Evolutionary conservation across 148 eudicot genomes (phyloP), one percentile per base, ranked within the genome.

Genomic region (Rhododendron henanense): DNA sequence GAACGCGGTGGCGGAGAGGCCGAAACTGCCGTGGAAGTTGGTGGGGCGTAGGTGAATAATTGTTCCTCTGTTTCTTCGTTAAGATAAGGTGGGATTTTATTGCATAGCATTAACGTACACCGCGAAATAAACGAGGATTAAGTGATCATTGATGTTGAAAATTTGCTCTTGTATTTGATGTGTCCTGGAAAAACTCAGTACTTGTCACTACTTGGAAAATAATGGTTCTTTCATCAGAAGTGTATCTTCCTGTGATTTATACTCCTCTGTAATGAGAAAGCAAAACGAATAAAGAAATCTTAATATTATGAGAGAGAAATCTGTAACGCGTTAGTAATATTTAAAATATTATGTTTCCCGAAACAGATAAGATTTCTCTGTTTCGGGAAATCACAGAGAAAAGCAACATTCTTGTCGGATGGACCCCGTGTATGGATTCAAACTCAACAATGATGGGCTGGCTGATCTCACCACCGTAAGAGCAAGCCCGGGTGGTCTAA

Each of bases 1-100:
- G 85, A 88, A 74, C 88, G 87, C 23, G 90, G 88, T 41, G 67
- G 82, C 10, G 37, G 31, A 2, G 61, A 39, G 65, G 65, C 59
- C 3, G 65, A 51, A 28, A 37, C 83, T 31, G n/a, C 44, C 13
- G 44, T 6, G 10, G 21, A 21, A 50, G 65, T 15, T 31, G 41
- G 83, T 18, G 83, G 65, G 5, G 83, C n/a, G 65, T 80, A 11
- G 28, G 35, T 45, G 81, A 75, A 73, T 73, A 31, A 11, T 28
- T 63, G 21, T 23, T 53, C 57, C 1, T 13, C 57, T 53, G 16
- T 53, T 53, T 51, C 15, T 53, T 53, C 1, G 51, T 10, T 10
- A 55, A 55, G 61, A 55, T 16, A 16, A 55, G 61, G 61, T 59
- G 9, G 65, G 21, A 5, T 59, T 59, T 19, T 59, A 59, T 4